A percentile compares a stretch with the other conserved stretches of the same genome.
phyloP scores from a whole-genome alignment of 176 grass and related monocot genomes.

The Tuctoria greenei region DNA sequence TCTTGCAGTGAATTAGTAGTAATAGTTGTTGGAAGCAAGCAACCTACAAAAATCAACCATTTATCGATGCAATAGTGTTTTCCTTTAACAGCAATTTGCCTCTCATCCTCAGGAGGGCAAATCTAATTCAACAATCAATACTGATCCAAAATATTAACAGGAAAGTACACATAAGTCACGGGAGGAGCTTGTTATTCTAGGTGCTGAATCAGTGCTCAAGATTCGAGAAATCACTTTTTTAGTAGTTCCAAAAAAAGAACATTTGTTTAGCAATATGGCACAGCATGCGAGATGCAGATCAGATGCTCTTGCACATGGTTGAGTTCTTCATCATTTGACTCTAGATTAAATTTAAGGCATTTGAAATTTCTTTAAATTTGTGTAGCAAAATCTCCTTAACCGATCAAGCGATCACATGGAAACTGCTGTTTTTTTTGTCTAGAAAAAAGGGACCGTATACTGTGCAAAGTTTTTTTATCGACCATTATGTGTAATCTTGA shows the following conservation, averaged over 20 bases:
- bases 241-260: constrained; percentile 42
- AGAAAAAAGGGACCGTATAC: constrained; percentile 12
- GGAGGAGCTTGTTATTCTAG: constrained; percentile 34
- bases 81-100: constrained; percentile 12
- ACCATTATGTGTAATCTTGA: neutral
- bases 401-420: constrained; percentile 4
- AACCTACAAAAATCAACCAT: neutral
- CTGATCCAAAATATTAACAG: constrained; percentile 21
- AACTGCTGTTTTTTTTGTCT: constrained; percentile 22
- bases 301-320: constrained; percentile 51
- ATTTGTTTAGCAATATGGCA: constrained; percentile 45
- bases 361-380: constrained; percentile 7
- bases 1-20: neutral
- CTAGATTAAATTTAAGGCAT: constrained; percentile 28
- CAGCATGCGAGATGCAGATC: constrained; percentile 42
- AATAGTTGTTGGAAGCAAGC: constrained; percentile 17
- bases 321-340: constrained; percentile 40
- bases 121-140: constrained; percentile 35
- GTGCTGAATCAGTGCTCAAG: constrained; percentile 37
- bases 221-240: constrained; percentile 47
- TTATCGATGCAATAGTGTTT: constrained; percentile 11
- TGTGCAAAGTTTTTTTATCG: neutral
- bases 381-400: constrained; percentile 28
- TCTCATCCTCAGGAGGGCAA: constrained; percentile 27
- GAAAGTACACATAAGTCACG: constrained; percentile 22